Evolutionary conservation across 1,284 basidiomycete genomes (phyloP).

Genomic region (Serendipita sp.): DNA sequence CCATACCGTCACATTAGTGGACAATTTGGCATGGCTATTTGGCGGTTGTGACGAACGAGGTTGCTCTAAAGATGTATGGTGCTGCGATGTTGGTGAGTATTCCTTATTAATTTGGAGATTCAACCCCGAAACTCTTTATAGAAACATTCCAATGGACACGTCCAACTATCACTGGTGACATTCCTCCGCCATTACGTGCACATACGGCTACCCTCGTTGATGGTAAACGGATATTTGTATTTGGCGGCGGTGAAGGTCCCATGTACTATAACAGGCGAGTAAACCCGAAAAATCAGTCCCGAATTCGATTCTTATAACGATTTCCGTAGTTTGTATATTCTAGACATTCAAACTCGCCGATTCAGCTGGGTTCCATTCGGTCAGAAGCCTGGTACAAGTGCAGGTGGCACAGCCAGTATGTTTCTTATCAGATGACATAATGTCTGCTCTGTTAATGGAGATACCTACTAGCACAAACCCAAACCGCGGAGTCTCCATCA

Average conservation of each 20-base stretch:
- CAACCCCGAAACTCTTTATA: slow-evolving; percentile 19
- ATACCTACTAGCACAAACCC: background rate
- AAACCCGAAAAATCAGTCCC: background rate
- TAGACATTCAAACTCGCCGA: slow-evolving; percentile 10
- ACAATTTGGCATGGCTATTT: slow-evolving; percentile 69
- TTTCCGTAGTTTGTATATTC: background rate
- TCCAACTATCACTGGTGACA: slow-evolving; percentile 57
- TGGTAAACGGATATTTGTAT: slow-evolving; percentile 56
- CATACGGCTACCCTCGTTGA: slow-evolving; percentile 82
- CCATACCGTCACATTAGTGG: slow-evolving; percentile 73
- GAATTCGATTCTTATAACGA: background rate
- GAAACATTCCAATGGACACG: slow-evolving; percentile 86
- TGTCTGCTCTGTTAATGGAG: background rate
- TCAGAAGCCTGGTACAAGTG: background rate
- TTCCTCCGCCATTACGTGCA: slow-evolving; percentile 71
- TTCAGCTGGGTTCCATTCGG: background rate
- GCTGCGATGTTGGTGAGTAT: slow-evolving; percentile 66
- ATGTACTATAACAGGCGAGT: slow-evolving; percentile 44
- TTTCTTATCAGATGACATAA: background rate
- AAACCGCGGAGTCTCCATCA: background rate
- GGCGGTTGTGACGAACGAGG: slow-evolving; percentile 77
- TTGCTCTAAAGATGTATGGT: slow-evolving; percentile 66
- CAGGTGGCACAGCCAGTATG: background rate
- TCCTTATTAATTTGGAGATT: background rate
- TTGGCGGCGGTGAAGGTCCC: slow-evolving; percentile 76